Evolutionary conservation across 345 rosid genomes (phyloP), one percentile per base, ranked within the genome.

Genomic region (Populus davidiana): DNA sequence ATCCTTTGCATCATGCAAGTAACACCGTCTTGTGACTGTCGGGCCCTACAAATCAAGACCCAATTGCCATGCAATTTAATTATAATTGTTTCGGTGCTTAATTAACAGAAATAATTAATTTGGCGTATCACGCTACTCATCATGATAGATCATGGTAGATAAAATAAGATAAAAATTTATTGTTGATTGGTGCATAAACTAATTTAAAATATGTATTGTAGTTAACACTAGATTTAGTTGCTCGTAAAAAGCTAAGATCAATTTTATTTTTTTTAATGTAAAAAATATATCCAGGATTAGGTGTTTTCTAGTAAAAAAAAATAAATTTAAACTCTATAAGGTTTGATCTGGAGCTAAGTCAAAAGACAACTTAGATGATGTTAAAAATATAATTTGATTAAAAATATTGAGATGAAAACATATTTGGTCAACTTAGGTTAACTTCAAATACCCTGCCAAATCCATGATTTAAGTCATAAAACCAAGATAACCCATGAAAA

Each of bases 271-370:
- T 8, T 39, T 7, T 39, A 39, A 39, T 39, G 2, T 8, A 10
- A 8, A 8, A 39, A 39, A 8, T 0, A 39, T 8, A 33, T 33
- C 5, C 2, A 39, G 2, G 5, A 0, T 39, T 8, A 8, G 0
- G 11, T 6, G 1, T 36, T 36, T 36, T 0, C 1, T 1, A 36
- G 1, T 36, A 36, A 1, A 36, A 6, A 0, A 6, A 6, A 1
- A 36, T 36, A 5, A 1, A 36, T 36, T 36, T 36, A 36, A 36
- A 36, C 0, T 1, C 0, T 6, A 0, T 6, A 0, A 6, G 7
- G 0, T 5, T 36, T 36, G 1, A 36, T 6, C 0, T 36, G 8
- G 1, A 36, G 0, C 0, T 6, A 36, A 0, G 8, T 36, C 4
- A 36, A 36, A 36, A 36, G 4, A 4, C 1, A 36, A 4, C 7